Percentiles rank a stretch among this genome's conserved stretches.
These are phyloP conservation scores for Ustilago shanxiensis DNA, from an alignment of 1,284 basidiomycete genomes.

Conservation along the genomic window DNA sequence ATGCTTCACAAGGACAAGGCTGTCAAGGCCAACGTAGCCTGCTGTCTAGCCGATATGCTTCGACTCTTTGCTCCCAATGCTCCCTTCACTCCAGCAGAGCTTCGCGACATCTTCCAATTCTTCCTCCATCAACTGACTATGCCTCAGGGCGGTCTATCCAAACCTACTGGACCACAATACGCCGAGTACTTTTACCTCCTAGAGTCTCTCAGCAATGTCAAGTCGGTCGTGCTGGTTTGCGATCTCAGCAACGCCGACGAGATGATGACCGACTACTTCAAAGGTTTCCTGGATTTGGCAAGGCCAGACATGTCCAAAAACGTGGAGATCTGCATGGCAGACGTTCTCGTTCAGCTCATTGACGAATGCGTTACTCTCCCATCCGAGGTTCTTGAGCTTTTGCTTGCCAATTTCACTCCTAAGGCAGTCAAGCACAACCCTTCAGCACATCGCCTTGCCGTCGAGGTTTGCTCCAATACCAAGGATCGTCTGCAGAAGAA, in stretches of 20 bases:
- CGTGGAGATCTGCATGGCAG: constrained; percentile 86
- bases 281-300: constrained; percentile 83
- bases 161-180: constrained; percentile 54
- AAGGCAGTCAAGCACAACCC: constrained; percentile 73
- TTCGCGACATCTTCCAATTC: constrained; percentile 75
- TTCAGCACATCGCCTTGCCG: constrained; percentile 84
- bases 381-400: constrained; percentile 80
- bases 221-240: constrained; percentile 91
- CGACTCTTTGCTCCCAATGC: constrained; percentile 95
- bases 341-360: constrained; percentile 88
- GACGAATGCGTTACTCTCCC: constrained; percentile 86
- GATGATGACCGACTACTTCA: constrained; percentile 85
- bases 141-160: constrained; percentile 50
- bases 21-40: constrained; percentile 92
- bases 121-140: constrained; percentile 71
- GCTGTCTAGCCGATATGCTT: constrained; percentile 93
- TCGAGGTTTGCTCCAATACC: constrained; percentile 85
- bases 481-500: constrained; percentile 89
- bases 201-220: constrained; percentile 90
- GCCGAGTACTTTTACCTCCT: constrained; percentile 78
- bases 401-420: constrained; percentile 87
- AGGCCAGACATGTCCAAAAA: constrained; percentile 78
- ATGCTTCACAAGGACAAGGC: constrained; percentile 93
- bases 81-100: constrained; percentile 87
- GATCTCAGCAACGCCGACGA: constrained; percentile 89